A percentile compares a stretch with the other conserved stretches of the same genome.
These are phyloP conservation scores for Peniophora sp. DNA, from an alignment of 1,284 basidiomycete genomes.

Conservation along the genomic window DNA sequence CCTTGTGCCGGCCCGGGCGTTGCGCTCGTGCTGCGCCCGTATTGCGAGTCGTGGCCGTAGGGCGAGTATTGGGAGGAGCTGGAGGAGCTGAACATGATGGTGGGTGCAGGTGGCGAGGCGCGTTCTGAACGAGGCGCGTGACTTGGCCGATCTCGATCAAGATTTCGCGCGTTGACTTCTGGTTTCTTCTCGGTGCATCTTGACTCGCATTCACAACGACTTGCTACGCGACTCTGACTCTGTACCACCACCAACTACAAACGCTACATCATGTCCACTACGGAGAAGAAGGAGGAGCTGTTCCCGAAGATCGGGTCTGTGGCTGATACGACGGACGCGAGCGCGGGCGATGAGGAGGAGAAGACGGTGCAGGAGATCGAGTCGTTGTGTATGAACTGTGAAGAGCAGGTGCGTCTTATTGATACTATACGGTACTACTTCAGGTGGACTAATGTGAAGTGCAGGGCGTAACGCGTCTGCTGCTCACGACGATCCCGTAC, in stretches of 20 bases:
- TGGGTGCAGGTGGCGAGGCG: too few relatives aligned
- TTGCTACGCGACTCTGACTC: constrained; percentile 29
- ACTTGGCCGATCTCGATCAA: too few relatives aligned
- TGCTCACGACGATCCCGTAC: constrained; percentile 94
- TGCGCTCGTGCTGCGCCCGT: too few relatives aligned
- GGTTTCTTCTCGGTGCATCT: too few relatives aligned
- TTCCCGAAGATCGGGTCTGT: constrained; percentile 43
- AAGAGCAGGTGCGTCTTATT: constrained; percentile 64
- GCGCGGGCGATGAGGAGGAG: constrained; percentile 44
- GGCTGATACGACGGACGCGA: constrained; percentile 29
- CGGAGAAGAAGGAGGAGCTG: constrained; percentile 17
- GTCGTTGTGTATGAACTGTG: constrained; percentile 92
- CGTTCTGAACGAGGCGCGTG: too few relatives aligned
- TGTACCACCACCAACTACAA: constrained; percentile 21
- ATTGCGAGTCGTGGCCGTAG: too few relatives aligned
- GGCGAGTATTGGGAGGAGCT: too few relatives aligned
- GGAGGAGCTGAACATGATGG: too few relatives aligned
- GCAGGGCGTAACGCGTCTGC: constrained; percentile 84
- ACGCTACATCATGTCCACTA: constrained; percentile 8
- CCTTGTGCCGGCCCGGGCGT: too few relatives aligned
- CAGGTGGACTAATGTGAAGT: constrained; percentile 14
- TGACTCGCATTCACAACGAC: constrained; percentile 4
- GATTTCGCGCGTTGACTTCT: too few relatives aligned
- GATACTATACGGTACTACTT: constrained; percentile 4
- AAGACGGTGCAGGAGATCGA: constrained; percentile 74